Base-by-base conservation (phyloP, 306 rosid genomes). In the Alnus glutinosa region DNA sequence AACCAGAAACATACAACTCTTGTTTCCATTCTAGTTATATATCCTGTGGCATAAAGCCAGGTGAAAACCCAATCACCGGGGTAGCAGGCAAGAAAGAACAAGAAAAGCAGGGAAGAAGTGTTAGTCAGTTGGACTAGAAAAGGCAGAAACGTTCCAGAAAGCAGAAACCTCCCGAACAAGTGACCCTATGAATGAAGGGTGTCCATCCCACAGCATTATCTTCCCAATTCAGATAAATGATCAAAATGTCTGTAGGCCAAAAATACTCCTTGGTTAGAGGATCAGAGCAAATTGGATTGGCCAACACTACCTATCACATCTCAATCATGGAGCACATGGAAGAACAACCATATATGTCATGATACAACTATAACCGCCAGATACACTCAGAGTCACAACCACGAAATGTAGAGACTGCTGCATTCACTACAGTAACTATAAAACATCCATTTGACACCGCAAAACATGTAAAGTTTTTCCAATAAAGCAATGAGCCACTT, bases 351-450 rank as follows among this genome's bases (percentile, higher is more conserved):
- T 48, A 52, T 19, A 71, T 58, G 52, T 50, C 67, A 78, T 71
- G 76, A 75, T 77, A 85, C 59, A 81, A 68, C 74, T 61, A 61
- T 75, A 62, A 79, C 68, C 68, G 70, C 79, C 64, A 83, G 69
- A 73, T 78, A 71, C 74, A 78, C 46, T 75, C 28, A 71, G 34
- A 66, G 5, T 42, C 46, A 42, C 46, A 42, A 42, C 46, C 76
- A 76, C 70, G 77, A 80, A 73, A 81, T 76, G 71, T 48, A 66
- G 77, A 51, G 34, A 77, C 71, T 75, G 75, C 87, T 80, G 75
- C 67, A 80, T 82, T 51, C 75, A 76, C 55, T 18, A 74, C 7
- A n/a, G 37, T 51, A 50, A 74, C 77, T 55, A 68, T 66, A 47
- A 80, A 69, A 66, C 77, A 84, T 55, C 77, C 71, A 48, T 8